Base-by-base conservation (phyloP, 257 asterid species). In the Fraxinus americana region DNA sequence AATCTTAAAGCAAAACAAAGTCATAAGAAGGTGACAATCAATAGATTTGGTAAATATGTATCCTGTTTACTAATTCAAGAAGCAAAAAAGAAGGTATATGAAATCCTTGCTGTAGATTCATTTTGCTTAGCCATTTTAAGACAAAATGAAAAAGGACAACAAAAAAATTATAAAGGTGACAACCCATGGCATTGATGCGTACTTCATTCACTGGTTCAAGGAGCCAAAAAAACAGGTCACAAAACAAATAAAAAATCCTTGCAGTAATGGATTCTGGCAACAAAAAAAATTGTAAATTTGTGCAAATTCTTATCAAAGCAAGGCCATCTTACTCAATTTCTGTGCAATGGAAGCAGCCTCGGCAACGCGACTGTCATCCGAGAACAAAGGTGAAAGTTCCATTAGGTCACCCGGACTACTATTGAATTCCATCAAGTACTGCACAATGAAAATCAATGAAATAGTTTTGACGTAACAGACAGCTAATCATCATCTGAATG, bases 331-430 rank as follows among this genome's bases (percentile, higher is more conserved):
- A 96, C 99, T 90, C 90, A 96, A 86, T 92, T 93, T 96, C 81
- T 96, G 99, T 66, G 99, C 98, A 83, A 96, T 92, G 38, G 99
- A 92, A 84, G 99, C 99, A 83, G 99, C 98, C 85, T 96, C 97
- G 4, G 97, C 99, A n/a, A 93, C 99, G 75, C 98, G 98, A 82
- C 96, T 93, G 86, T 96, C 98, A 85, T 96, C 98, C 82, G 98
- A 96, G 83, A 96, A 96, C 73, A 96, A 87, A 70, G 99, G 95
- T 80, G 99, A 96, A 76, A 96, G 97, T 84, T 96, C 98, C 99
- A 96, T 92, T 81, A 93, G 86, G 87, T 96, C 99, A 70, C 98
- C 97, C n/a, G 97, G 99, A 82, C 97, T 96, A 85, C 98, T 88
- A 85, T 96, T 93, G 77, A 96, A 96, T 90, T 96, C 99, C 97